Conservation (phyloP, 179 eudicot genomes). For the Spinacia oleracea region DNA sequence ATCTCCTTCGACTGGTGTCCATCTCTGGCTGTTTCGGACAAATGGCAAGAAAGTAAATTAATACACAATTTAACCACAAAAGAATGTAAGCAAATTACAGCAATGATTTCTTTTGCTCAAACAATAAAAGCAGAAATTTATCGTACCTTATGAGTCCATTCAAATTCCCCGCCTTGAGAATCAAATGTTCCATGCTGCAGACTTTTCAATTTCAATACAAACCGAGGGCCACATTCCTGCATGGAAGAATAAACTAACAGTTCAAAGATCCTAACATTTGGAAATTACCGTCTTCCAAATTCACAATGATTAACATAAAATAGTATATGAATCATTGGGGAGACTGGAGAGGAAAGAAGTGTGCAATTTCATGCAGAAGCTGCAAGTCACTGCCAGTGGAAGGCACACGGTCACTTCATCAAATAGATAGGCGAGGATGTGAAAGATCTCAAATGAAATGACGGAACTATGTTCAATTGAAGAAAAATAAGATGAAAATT, state of each 20-base stretch:
- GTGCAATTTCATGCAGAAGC: background rate
- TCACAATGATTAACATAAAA: background rate
- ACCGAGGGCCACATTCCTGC: conserved; percentile 98
- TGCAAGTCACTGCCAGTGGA: too few relatives aligned
- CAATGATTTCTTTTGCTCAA: background rate
- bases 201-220: conserved; percentile 72
- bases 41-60: background rate
- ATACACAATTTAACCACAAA: conserved; percentile 1
- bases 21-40: conserved; percentile 66
- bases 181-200: conserved; percentile 97
- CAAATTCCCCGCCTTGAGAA: conserved; percentile 77
- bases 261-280: background rate
- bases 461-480: background rate
- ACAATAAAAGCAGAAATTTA: background rate
- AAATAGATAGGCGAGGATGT: background rate
- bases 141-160: conserved; percentile 92
- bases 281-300: background rate
- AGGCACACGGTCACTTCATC: background rate
- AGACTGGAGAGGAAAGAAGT: background rate
- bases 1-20: conserved; percentile 93
- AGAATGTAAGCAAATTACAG: background rate
- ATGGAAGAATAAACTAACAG: conserved; percentile 5
- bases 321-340: background rate
- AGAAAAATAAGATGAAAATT: background rate
- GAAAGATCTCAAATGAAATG: background rate